Percentiles rank a stretch among this genome's conserved stretches.
Evolutionary conservation across 345 rosid species (phyloP).

Genomic region (Psidium friedrichsthalianum): DNA sequence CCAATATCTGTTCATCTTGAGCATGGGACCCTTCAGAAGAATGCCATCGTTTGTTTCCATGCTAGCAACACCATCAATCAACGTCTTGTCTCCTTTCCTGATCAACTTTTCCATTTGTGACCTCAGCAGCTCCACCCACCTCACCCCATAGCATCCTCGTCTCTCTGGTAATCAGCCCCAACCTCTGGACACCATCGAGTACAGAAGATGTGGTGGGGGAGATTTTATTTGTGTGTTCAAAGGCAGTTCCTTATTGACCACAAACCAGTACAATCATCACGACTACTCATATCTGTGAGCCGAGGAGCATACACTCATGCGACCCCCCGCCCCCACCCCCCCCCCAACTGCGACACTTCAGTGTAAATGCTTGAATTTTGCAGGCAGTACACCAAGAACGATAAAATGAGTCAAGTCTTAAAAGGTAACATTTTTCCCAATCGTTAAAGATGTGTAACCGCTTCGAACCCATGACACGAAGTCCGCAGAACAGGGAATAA

Average conservation of each 20-base stretch:
- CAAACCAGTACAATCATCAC: constrained; percentile 79
- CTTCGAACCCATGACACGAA: too few relatives aligned
- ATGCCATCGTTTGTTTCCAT: constrained; percentile 47
- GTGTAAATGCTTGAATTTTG: constrained; percentile 47
- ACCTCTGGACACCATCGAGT: constrained; percentile 17
- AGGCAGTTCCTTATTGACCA: constrained; percentile 72
- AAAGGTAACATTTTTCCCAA: too few relatives aligned
- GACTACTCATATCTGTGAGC: constrained; percentile 80
- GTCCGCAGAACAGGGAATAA: too few relatives aligned
- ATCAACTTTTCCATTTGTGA: constrained; percentile 30
- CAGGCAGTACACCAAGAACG: too few relatives aligned
- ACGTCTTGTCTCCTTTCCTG: constrained; percentile 31
- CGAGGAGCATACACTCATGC: constrained; percentile 91
- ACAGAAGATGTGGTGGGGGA: constrained; percentile 14
- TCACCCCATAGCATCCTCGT: too few relatives aligned
- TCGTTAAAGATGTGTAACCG: too few relatives aligned
- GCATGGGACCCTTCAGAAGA: constrained; percentile 24
- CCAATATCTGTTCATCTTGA: constrained; percentile 42
- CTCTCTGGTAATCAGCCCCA: too few relatives aligned
- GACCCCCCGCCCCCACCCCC: too few relatives aligned
- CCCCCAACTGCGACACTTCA: constrained; percentile 72
- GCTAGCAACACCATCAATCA: constrained; percentile 34
- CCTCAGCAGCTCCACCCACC: constrained; percentile 37
- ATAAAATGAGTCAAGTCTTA: too few relatives aligned
- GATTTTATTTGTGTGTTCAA: constrained; percentile 25